A percentile compares a stretch with the other conserved stretches of the same genome.
phyloP scores from a whole-genome alignment of 371 early-diverging fungal genomes.

The Basidiobolus meristosporus region DNA sequence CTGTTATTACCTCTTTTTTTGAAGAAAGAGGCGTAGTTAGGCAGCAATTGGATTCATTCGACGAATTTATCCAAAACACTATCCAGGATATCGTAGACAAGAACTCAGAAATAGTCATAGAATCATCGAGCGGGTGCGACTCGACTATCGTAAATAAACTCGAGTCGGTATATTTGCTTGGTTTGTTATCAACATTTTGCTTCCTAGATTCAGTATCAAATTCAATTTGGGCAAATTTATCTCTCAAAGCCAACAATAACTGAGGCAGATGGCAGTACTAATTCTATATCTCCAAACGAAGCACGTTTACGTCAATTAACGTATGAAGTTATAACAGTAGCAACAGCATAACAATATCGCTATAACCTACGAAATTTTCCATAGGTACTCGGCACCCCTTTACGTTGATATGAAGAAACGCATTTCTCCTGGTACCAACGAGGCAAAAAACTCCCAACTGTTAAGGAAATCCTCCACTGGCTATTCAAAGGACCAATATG shows the following conservation, averaged over 20 bases:
- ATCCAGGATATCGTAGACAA: constrained; percentile 76
- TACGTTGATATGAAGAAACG: constrained; percentile 45
- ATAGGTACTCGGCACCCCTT: constrained; percentile 38
- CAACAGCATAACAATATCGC: too few relatives aligned
- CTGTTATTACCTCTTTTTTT: constrained; percentile 58
- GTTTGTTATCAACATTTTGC: constrained; percentile 1
- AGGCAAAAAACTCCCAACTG: too few relatives aligned
- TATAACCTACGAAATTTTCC: neutral
- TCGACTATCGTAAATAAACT: constrained; percentile 48
- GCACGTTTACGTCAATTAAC: constrained; percentile 68
- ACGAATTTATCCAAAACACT: constrained; percentile 63
- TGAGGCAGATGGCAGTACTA: constrained; percentile 43
- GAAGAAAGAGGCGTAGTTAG: constrained; percentile 70
- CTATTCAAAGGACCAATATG: too few relatives aligned
- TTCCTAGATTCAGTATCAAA: constrained; percentile 33
- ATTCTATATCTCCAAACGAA: constrained; percentile 46
- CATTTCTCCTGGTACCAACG: too few relatives aligned
- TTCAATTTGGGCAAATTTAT: constrained; percentile 66
- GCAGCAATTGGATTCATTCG: constrained; percentile 78
- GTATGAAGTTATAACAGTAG: too few relatives aligned
- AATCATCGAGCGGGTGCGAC: constrained; percentile 14
- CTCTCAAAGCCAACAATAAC: constrained; percentile 35
- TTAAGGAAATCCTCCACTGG: too few relatives aligned
- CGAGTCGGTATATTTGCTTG: neutral
- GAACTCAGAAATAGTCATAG: constrained; percentile 31